phyloP scores from a whole-genome alignment of 129 eudicot species.

The Dittrichia graveolens region DNA sequence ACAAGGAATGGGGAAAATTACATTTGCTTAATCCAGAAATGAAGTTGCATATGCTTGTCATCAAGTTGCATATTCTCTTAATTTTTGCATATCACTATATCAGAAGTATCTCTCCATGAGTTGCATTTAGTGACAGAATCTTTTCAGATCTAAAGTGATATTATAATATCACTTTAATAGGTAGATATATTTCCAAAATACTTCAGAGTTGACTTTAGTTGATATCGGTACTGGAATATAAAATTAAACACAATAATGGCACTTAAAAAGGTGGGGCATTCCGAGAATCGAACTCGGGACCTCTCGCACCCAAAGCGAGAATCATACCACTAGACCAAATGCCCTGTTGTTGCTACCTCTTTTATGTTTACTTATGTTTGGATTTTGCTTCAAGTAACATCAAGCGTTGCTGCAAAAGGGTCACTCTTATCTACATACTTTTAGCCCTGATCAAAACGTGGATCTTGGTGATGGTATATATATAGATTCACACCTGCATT shows the following conservation, averaged over 20 bases:
- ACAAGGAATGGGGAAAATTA: too few relatives aligned
- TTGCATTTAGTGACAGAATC: not conserved
- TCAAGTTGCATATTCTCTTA: too few relatives aligned
- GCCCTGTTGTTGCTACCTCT: conserved; percentile 46
- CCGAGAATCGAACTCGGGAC: conserved; percentile 96
- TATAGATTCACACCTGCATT: conserved; percentile 10
- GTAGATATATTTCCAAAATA: not conserved
- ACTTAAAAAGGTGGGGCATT: conserved; percentile 45
- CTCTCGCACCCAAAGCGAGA: conserved; percentile 99
- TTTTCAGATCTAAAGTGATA: too few relatives aligned
- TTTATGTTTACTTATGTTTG: not conserved
- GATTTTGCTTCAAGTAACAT: not conserved
- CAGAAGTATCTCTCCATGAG: too few relatives aligned
- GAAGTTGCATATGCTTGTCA: too few relatives aligned
- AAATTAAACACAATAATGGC: not conserved
- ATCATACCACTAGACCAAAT: conserved; percentile 99
- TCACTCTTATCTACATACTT: not conserved
- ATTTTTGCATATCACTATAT: too few relatives aligned
- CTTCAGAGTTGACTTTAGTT: conserved; percentile 1
- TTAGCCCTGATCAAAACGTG: not conserved
- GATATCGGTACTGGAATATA: not conserved
- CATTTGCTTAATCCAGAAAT: too few relatives aligned
- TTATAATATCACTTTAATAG: conserved; percentile 11
- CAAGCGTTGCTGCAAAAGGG: not conserved
- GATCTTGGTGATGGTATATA: conserved; percentile 13